Evolutionary conservation across 768 basidiomycete genomes (phyloP), one percentile per base, ranked within the genome.

Genomic region (Kwoniella mangroviensis): DNA sequence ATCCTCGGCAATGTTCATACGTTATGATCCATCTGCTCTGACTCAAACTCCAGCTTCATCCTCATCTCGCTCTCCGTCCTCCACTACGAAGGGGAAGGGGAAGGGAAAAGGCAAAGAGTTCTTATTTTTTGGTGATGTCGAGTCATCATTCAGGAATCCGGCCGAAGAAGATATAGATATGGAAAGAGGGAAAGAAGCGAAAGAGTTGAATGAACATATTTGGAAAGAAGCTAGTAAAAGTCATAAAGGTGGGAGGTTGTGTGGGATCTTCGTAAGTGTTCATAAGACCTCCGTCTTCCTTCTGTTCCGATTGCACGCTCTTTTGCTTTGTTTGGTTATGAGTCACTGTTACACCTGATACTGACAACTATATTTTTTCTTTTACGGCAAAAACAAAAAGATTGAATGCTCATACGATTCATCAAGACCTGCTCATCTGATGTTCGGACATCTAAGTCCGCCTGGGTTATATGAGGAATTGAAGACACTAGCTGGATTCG

Each of bases 71-170:
- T 54, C 66, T 24, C 9, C 53, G 24, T 19, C 41, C 10, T 7
- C 64, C 13, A n/a, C 19, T 51, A 26, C 63, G 7, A 54, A 63
- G 9, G 34, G 34, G 1, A 54, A 63, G 9, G 34, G 34, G 1
- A 34, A 34, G 11, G 56, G 42, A 5, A 40, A 49, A 9, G 67
- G 65, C 17, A 42, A 85, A 57, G 92, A 96, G 81, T 90, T 98
- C 73, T 85, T 98, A 45, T 98, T 98, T 84, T 96, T 97, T 75
- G 96, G 96, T 0, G 94, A 96, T 83, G 90, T 97, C 69, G 93
- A 95, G 77, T 92, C 93, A 11, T 73, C 69, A 11, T 68, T 57
- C 43, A 43, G 71, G 34, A 42, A 54, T 10, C 17, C 53, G 19
- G 69, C 53, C 41, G 68, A 70, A 13, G 69, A 64, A 21, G 42